phyloP scores from a whole-genome alignment of 2,329 filamentous ascomycete genomes.

The Pseudocercospora vitis region DNA sequence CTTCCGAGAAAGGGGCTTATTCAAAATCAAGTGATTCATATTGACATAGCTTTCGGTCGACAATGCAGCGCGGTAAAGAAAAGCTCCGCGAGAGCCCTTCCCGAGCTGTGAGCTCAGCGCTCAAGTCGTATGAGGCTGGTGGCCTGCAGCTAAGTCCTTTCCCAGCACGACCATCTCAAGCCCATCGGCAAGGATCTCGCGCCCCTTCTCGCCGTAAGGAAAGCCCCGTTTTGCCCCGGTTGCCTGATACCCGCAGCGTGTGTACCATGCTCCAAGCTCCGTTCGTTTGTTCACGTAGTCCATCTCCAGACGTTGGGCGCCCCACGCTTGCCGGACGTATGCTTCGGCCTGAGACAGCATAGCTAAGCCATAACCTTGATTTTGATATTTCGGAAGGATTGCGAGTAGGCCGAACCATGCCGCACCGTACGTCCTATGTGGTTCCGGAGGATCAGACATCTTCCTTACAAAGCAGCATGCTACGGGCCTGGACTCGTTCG shows the following conservation, averaged over 20 bases:
- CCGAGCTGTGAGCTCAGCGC: too few species aligned
- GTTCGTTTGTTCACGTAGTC: conserved; percentile 14
- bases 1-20: too few species aligned
- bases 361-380: conserved; percentile 9
- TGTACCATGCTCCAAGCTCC: conserved; percentile 19
- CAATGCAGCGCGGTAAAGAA: too few species aligned
- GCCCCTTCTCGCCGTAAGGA: conserved; percentile 5
- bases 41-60: too few species aligned
- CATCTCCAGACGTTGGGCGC: conserved; percentile 12
- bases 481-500: background rate
- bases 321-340: conserved; percentile 10
- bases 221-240: conserved; percentile 17
- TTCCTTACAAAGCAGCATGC: conserved; percentile 14
- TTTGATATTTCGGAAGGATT: conserved; percentile 3
- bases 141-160: too few species aligned
- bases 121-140: too few species aligned
- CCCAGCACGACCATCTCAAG: conserved; percentile 14
- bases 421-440: conserved; percentile 6
- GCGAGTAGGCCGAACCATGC: conserved; percentile 17
- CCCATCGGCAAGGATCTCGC: conserved; percentile 13
- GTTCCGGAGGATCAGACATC: background rate
- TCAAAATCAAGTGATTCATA: too few species aligned
- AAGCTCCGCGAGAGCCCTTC: too few species aligned
- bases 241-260: conserved; percentile 13
- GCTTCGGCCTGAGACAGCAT: conserved; percentile 11